Evolutionary conservation across 2,329 filamentous ascomycete genomes (phyloP), one percentile per base, ranked within the genome.

Genomic region (Lachnellula willkommii): DNA sequence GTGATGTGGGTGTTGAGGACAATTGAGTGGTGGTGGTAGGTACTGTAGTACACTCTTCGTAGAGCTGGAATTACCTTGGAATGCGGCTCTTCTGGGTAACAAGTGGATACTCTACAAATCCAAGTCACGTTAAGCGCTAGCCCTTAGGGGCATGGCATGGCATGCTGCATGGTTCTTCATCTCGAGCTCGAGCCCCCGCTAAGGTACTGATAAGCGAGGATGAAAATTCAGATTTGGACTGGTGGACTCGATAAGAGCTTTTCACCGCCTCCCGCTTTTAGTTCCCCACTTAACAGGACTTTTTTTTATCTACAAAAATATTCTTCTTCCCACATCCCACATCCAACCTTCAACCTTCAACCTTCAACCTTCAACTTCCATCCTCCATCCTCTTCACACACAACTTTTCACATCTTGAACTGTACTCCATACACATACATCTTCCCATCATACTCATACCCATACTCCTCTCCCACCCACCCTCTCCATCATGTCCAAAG

Each of bases 401-500:
- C 22, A 45, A 24, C 52, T 53, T 37, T 50, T 57, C 42, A 40
- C 17, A 17, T 45, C n/a, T 24, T 22, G 17, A 17, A 20, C 36
- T 15, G 24, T 37, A 22, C 54, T 58, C 35, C 47, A 54, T 56
- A 50, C 49, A 50, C 43, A 37, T 47, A 54, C 59, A 52, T 47
- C 54, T 51, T 36, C 48, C 42, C 43, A 47, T 12, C 36, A 22
- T 47, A 47, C 47, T 35, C 48, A 22, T 42, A 26, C 39, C 37
- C 39, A 22, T 39, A 50, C 53, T 49, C 24, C 47, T 46, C 42
- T 35, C 14, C 39, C 9, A 48, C 47, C 60, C 49, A 42, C 37
- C 17, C 42, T 40, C 50, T 50, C 73, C 71, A 78, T 65, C 72
- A 88, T 87, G 84, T 83, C 78, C 72, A 87, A 87, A 75, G 74